Base-by-base conservation (phyloP, 1,284 basidiomycete species). In the Malassezia japonica region DNA sequence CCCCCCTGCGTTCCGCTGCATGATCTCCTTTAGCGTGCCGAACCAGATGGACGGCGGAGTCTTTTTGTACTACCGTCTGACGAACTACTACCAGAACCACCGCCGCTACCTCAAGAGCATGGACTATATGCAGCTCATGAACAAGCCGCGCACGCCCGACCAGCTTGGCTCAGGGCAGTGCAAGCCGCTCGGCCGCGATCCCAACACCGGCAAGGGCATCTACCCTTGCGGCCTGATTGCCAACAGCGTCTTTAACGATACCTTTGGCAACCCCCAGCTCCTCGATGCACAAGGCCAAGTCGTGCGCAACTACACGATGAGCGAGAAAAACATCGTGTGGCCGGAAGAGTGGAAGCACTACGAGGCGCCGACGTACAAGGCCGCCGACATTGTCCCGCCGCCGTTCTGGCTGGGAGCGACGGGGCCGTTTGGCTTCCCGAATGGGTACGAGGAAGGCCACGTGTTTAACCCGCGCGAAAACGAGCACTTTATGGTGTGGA, bases 401-500 rank as follows among this genome's bases (percentile, higher is more conserved):
- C 94, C 94, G 3, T 95, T 91, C 75, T 98, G 94, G 70, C 61
- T 50, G 15, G 67, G 64, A 31, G 37, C 48, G 6, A 46, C 35
- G 15, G 46, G 46, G 4, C 36, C 49, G n/a, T 67, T 53, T 32
- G 61, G 62, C 21, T 95, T 79, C 76, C 86, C 86, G 0, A 73
- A 86, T 57, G 80, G 80, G 47, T 96, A 96, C 77, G 82, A 81
- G 3, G 74, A 76, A 4, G 48, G 52, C 39, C 75, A 76, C n/a
- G 81, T 86, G 29, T 91, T 88, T 10, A 78, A 95, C 68, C 78
- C 96, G 28, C 77, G 77, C 46, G 67, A 74, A 1, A 82, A 98
- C 72, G 87, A 98, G 74, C 91, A 90, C 70, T 96, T 99, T 78
- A 90, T 95, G 76, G 91, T 96, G 64, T 99, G 94, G 94, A 99